These are phyloP conservation scores for Parietaria judaica DNA, from an alignment of 306 rosid genomes.

Conservation along the genomic window DNA sequence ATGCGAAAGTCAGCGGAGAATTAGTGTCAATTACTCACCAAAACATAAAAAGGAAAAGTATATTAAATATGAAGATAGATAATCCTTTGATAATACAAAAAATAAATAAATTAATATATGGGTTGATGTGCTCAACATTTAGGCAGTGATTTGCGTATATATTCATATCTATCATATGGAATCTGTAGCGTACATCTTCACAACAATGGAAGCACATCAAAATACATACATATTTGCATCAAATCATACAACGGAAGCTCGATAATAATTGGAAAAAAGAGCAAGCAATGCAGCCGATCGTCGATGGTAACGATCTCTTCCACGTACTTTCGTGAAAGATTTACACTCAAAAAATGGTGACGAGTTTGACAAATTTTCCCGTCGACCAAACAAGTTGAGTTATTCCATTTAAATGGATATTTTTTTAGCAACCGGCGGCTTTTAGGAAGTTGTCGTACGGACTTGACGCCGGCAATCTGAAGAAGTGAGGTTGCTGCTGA, in stretches of 20 bases:
- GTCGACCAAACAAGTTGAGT: neutral
- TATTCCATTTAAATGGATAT: neutral
- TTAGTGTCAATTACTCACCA: too few species aligned
- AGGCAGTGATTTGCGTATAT: too few species aligned
- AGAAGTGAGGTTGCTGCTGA: conserved; percentile 38
- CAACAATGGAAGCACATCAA: neutral
- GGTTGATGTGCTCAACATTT: too few species aligned
- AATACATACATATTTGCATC: neutral
- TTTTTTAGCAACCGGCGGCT: conserved; percentile 89
- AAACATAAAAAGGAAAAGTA: too few species aligned
- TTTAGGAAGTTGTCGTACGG: conserved; percentile 84
- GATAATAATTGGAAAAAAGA: neutral
- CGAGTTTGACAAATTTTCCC: neutral
- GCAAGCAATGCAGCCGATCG: neutral
- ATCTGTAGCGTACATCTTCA: too few species aligned
- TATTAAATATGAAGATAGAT: too few species aligned
- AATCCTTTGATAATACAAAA: too few species aligned
- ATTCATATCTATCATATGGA: too few species aligned
- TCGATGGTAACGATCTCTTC: conserved; percentile 5
- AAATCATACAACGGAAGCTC: conserved; percentile 9
- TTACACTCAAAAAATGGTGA: neutral
- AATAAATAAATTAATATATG: too few species aligned
- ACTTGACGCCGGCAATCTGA: conserved; percentile 74
- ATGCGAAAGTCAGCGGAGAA: too few species aligned
- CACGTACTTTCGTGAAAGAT: neutral